Conservation (phyloP, 441 rosid genomes). For the Croton laevigatus region DNA sequence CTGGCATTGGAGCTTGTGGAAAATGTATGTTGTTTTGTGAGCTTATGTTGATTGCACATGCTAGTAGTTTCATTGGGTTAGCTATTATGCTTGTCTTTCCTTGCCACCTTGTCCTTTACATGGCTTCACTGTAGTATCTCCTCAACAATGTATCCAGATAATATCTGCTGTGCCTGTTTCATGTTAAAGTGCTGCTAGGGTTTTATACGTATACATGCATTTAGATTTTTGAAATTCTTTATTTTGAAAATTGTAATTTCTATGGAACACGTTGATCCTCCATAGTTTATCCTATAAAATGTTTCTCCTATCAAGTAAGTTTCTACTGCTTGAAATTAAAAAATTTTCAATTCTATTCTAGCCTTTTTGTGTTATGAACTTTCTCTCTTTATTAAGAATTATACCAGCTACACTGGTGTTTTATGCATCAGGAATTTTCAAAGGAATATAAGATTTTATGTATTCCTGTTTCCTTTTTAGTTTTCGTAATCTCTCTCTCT, state of each 20-base stretch:
- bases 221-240: neutral
- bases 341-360: neutral
- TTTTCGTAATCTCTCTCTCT: conserved; percentile 5
- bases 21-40: conserved; percentile 51
- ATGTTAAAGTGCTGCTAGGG: neutral
- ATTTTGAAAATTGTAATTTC: neutral
- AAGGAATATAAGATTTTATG: neutral
- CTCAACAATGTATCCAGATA: neutral
- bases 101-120: neutral
- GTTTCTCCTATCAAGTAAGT: neutral
- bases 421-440: neutral
- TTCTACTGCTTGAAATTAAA: neutral
- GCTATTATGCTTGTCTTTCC: neutral
- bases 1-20: conserved; percentile 89
- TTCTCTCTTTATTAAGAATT: neutral
- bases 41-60: neutral
- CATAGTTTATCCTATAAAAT: neutral
- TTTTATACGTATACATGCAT: neutral
- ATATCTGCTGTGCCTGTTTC: neutral
- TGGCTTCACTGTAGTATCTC: neutral
- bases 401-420: neutral
- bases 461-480: neutral
- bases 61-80: neutral
- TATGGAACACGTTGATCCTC: neutral
- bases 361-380: neutral